Percentiles rank a stretch among this genome's conserved stretches.
phyloP scores from a whole-genome alignment of 208 protist species.

The Histomonas meleagridis region DNA sequence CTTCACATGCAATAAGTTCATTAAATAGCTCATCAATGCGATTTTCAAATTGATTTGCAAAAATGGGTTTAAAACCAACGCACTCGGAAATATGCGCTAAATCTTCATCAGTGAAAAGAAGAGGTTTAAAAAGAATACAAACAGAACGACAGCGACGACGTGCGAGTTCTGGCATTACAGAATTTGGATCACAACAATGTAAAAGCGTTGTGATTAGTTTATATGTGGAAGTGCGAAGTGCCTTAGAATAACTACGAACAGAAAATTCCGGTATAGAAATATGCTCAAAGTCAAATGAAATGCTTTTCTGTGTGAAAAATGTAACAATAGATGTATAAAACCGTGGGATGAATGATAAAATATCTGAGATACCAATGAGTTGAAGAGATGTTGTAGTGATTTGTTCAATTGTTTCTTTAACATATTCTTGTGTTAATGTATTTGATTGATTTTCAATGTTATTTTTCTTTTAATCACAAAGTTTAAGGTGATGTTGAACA shows the following conservation, averaged over 20 bases:
- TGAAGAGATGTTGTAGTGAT: neutral
- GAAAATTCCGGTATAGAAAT: neutral
- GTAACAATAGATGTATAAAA: neutral
- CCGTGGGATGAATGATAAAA: neutral
- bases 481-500: neutral
- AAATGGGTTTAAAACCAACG: neutral
- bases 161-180: neutral
- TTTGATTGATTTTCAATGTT: neutral
- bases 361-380: neutral
- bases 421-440: neutral
- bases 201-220: neutral
- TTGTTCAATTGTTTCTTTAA: neutral
- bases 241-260: neutral
- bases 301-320: neutral
- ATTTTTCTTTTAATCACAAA: neutral
- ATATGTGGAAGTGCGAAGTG: neutral
- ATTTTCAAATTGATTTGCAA: neutral
- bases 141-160: neutral
- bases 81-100: neutral
- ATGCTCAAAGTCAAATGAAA: neutral
- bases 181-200: neutral
- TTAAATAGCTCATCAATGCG: neutral
- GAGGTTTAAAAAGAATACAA: neutral
- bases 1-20: neutral
- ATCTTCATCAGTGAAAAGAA: neutral